Percentiles rank a stretch among this genome's conserved stretches.
These are phyloP conservation scores for Coemansia furcata DNA, from an alignment of 192 early-diverging fungal species.

Conservation along the genomic window DNA sequence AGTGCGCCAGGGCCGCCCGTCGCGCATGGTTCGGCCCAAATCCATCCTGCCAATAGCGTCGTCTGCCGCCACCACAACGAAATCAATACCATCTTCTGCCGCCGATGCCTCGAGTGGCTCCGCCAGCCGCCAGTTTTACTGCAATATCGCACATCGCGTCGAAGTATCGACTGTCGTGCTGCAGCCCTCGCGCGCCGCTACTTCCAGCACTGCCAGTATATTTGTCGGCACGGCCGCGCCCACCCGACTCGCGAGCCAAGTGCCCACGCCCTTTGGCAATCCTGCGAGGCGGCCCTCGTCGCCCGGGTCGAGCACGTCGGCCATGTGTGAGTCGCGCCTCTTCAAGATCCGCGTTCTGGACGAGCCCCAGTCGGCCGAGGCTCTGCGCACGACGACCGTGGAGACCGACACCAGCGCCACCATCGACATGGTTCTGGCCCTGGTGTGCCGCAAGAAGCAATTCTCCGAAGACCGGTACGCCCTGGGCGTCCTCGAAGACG, in stretches of 20 bases:
- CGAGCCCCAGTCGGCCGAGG: constrained; percentile 50
- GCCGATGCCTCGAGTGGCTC: background rate
- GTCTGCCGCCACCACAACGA: background rate
- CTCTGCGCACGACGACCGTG: constrained; percentile 89
- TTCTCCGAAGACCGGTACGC: constrained; percentile 84
- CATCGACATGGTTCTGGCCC: constrained; percentile 76
- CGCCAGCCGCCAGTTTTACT: constrained; percentile 2
- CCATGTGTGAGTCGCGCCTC: constrained; percentile 20
- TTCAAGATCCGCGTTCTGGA: constrained; percentile 30
- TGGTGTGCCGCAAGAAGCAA: constrained; percentile 85
- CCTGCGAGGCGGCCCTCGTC: background rate
- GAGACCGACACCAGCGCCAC: constrained; percentile 68
- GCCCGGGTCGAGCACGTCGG: background rate
- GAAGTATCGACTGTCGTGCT: constrained; percentile 27
- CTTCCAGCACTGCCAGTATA: constrained; percentile 31
- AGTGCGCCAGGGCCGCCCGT: constrained; percentile 40
- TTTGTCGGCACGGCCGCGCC: constrained; percentile 26
- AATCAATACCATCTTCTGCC: background rate
- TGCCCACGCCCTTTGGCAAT: background rate
- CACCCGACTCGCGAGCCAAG: background rate
- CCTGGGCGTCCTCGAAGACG: constrained; percentile 74
- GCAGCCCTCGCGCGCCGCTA: constrained; percentile 38
- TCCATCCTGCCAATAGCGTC: constrained; percentile 9
- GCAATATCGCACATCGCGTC: constrained; percentile 9
- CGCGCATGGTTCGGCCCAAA: constrained; percentile 37